These are phyloP conservation scores for Linum usitatissimum DNA, from an alignment of 345 rosid species.

Conservation along the genomic window DNA sequence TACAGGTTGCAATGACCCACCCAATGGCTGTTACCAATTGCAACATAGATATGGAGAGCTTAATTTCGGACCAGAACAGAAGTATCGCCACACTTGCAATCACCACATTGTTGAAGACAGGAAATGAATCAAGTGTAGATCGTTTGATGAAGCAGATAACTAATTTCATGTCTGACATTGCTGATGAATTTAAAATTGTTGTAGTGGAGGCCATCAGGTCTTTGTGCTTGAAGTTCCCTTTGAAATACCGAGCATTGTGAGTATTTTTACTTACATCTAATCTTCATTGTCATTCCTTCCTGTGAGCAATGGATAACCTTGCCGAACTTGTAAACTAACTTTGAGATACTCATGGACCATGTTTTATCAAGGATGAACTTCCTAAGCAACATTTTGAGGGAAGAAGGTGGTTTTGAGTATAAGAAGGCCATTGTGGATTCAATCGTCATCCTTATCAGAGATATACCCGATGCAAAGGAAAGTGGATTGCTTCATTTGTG, in stretches of 20 bases:
- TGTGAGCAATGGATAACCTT: not conserved
- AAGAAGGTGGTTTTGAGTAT: slow-evolving; percentile 99
- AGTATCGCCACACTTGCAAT: slow-evolving; percentile 98
- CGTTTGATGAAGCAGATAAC: slow-evolving; percentile 98
- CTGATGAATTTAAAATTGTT: slow-evolving; percentile 97
- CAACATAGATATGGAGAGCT: slow-evolving; percentile 98
- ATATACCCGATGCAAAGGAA: slow-evolving; percentile 96
- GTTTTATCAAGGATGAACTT: slow-evolving; percentile 77
- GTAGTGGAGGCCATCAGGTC: slow-evolving; percentile 98
- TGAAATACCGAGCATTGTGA: slow-evolving; percentile 93
- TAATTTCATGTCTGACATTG: slow-evolving; percentile 95
- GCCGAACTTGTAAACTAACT: not conserved
- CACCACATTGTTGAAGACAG: slow-evolving; percentile 92
- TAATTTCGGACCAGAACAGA: slow-evolving; percentile 95
- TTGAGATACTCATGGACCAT: not conserved
- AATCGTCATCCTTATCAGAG: slow-evolving; percentile 89
- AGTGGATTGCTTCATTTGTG: slow-evolving; percentile 96
- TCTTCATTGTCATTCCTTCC: not conserved
- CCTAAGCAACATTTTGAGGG: slow-evolving; percentile 94
- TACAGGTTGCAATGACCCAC: slow-evolving; percentile 98
- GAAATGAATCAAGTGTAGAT: slow-evolving; percentile 96
- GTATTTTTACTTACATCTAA: slow-evolving; percentile 10
- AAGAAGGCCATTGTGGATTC: slow-evolving; percentile 97
- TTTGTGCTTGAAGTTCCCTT: slow-evolving; percentile 83
- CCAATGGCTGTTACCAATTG: slow-evolving; percentile 99